A percentile compares a stretch with the other conserved stretches of the same genome.
Evolutionary conservation across 2,329 filamentous ascomycete species (phyloP).

Genomic region (Diaporthe caulivora): DNA sequence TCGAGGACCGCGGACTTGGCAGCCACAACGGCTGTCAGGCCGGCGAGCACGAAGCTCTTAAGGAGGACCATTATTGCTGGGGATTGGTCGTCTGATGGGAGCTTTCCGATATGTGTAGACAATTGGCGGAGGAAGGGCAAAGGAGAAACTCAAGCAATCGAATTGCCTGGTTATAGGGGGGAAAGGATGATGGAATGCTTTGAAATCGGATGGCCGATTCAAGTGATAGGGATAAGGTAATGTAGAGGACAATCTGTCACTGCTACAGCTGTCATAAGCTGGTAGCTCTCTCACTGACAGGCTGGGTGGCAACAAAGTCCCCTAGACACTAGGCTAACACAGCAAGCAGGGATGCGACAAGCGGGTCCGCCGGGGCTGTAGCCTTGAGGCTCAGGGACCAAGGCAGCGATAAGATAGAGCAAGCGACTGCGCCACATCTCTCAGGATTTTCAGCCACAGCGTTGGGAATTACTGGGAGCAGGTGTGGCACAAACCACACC

Average conservation of each 20-base stretch:
- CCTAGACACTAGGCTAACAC: background rate
- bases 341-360: background rate
- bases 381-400: too few species aligned
- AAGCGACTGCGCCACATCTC: background rate
- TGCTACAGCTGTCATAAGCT: slow-evolving; percentile 25
- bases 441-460: background rate
- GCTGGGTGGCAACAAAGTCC: slow-evolving; percentile 25
- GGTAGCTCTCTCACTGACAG: slow-evolving; percentile 21
- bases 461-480: background rate
- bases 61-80: slow-evolving; percentile 64
- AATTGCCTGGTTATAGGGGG: slow-evolving; percentile 13
- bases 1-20: slow-evolving; percentile 90
- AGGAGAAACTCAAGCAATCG: slow-evolving; percentile 25
- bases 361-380: background rate
- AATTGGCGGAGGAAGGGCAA: slow-evolving; percentile 17
- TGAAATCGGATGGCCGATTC: slow-evolving; percentile 47
- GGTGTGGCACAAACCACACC: slow-evolving; percentile 39
- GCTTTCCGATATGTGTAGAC: slow-evolving; percentile 2
- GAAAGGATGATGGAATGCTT: slow-evolving; percentile 45
- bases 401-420: slow-evolving; percentile 34
- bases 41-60: slow-evolving; percentile 71
- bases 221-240: slow-evolving; percentile 7
- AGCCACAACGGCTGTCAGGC: slow-evolving; percentile 66
- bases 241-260: slow-evolving; percentile 39
- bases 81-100: slow-evolving; percentile 27